These are phyloP conservation scores for Tolypocladium album DNA, from an alignment of 2,329 filamentous ascomycete genomes.

Conservation along the genomic window DNA sequence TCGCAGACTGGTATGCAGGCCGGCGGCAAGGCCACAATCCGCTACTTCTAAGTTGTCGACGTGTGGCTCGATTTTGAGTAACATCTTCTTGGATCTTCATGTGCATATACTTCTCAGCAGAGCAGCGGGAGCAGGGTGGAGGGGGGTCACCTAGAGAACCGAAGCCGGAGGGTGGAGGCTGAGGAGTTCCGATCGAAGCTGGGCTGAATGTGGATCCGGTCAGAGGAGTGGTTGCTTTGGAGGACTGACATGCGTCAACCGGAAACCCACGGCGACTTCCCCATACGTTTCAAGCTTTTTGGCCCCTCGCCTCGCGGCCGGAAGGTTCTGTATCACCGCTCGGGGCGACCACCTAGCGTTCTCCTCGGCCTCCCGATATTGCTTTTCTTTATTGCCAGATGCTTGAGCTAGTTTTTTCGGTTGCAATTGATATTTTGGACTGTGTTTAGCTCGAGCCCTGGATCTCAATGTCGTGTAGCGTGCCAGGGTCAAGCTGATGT, in stretches of 20 bases:
- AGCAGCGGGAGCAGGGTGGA: slow-evolving; percentile 3
- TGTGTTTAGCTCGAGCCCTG: neutral
- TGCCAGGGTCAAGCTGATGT: neutral
- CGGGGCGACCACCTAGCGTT: neutral
- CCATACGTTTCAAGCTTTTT: neutral
- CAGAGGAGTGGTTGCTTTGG: neutral
- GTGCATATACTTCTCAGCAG: slow-evolving; percentile 20
- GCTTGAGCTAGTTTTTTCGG: neutral
- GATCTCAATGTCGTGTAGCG: neutral
- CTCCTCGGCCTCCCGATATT: neutral
- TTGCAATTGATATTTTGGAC: neutral
- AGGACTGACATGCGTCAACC: no score
- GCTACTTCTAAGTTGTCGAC: slow-evolving; percentile 25
- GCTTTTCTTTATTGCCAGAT: neutral
- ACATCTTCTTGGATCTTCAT: slow-evolving; percentile 21
- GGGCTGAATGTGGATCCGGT: neutral
- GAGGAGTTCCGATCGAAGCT: neutral
- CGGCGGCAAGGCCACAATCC: slow-evolving; percentile 31
- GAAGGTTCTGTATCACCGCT: neutral
- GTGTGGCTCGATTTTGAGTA: slow-evolving; percentile 7
- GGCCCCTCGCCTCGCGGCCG: neutral
- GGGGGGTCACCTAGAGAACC: neutral
- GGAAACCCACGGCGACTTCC: neutral
- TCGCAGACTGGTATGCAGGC: slow-evolving; percentile 30
- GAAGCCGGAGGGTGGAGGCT: neutral